Evolutionary conservation across 2,329 filamentous ascomycete genomes (phyloP).

Genomic region (Paecilomyces variotii): DNA sequence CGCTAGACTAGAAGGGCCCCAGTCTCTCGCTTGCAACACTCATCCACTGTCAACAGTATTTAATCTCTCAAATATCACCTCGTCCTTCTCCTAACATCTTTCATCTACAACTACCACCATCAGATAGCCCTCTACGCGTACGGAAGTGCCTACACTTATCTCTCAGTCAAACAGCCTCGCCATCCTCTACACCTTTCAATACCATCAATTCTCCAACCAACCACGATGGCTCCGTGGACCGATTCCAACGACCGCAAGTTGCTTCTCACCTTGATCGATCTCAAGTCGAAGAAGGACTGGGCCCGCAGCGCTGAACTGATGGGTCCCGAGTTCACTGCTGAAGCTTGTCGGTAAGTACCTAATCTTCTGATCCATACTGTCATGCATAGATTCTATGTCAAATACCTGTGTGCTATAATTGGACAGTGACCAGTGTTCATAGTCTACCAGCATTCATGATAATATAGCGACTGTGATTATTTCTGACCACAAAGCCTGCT

Average conservation of each 20-base stretch:
- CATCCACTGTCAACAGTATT: background rate
- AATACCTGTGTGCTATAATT: background rate
- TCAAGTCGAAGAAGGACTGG: background rate
- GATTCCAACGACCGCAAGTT: background rate
- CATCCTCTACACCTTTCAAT: background rate
- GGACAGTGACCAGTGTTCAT: background rate
- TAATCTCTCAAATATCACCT: background rate
- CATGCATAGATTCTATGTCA: background rate
- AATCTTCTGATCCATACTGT: background rate
- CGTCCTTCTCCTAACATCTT: background rate
- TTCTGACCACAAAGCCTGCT: background rate
- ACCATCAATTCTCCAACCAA: background rate
- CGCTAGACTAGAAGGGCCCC: background rate
- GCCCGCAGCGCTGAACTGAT: background rate
- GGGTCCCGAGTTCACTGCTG: background rate
- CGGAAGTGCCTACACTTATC: background rate
- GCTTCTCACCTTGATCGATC: background rate
- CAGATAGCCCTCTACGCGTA: background rate
- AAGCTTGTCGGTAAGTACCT: background rate
- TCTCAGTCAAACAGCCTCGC: background rate
- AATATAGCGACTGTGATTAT: background rate
- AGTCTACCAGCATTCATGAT: too few relatives aligned
- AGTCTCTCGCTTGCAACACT: background rate
- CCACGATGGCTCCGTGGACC: background rate
- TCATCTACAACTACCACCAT: background rate